phyloP scores from a whole-genome alignment of 352 stramenopile species.

The Phytopythium boreale region DNA sequence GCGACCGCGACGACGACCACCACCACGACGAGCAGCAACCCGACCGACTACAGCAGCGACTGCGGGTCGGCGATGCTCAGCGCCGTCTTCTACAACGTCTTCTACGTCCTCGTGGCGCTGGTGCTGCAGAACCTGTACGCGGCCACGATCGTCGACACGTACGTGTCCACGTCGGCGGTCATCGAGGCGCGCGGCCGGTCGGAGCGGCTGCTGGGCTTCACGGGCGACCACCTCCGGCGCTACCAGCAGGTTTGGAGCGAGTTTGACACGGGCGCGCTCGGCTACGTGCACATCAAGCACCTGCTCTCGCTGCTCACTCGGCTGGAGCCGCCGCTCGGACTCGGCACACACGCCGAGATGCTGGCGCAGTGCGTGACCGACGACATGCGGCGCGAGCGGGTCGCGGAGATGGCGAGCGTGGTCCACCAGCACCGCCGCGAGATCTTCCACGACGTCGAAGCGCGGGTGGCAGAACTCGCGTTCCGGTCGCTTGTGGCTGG shows the following conservation, averaged over 20 bases:
- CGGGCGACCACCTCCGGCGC: constrained; percentile 47
- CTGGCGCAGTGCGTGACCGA: constrained; percentile 29
- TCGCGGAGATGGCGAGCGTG: constrained; percentile 15
- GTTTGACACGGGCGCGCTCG: constrained; percentile 70
- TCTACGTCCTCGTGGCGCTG: constrained; percentile 76
- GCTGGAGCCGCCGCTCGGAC: constrained; percentile 50
- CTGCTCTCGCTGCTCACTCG: constrained; percentile 51
- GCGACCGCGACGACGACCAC: neutral
- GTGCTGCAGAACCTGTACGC: constrained; percentile 84
- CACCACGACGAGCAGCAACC: neutral
- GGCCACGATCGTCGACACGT: constrained; percentile 80
- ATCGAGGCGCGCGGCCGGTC: constrained; percentile 53
- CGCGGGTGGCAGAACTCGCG: constrained; percentile 59
- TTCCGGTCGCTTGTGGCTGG: constrained; percentile 60
- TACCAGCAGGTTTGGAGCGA: constrained; percentile 74
- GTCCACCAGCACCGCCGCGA: constrained; percentile 51
- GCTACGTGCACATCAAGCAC: constrained; percentile 72
- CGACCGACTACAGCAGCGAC: constrained; percentile 37
- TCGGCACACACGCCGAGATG: constrained; percentile 38
- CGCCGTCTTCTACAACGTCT: constrained; percentile 73
- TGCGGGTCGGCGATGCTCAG: constrained; percentile 65
- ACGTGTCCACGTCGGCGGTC: constrained; percentile 68
- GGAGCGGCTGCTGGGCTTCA: constrained; percentile 61
- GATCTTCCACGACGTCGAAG: constrained; percentile 69
- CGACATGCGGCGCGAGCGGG: constrained; percentile 30